phyloP scores from a whole-genome alignment of 2,329 filamentous ascomycete species.

The Penicillium sp. region DNA sequence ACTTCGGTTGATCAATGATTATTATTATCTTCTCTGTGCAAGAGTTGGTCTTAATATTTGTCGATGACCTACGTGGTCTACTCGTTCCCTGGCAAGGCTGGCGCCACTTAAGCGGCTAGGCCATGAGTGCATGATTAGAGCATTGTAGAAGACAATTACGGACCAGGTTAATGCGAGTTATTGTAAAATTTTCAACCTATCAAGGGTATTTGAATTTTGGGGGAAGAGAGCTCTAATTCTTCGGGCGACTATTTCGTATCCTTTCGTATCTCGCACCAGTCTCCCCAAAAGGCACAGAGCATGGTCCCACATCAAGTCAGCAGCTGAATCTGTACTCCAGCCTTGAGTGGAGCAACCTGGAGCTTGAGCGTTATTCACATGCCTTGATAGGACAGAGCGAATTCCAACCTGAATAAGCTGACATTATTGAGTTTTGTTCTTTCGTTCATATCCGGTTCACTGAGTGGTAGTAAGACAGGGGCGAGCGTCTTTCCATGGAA shows the following conservation, averaged over 20 bases:
- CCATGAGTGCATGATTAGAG: not conserved
- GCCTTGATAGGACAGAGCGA: not conserved
- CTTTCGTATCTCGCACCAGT: not conserved
- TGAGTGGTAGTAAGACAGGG: not conserved
- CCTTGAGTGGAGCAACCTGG: not conserved
- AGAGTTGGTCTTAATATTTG: not conserved
- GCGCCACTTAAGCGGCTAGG: not conserved
- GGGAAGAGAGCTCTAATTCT: not conserved
- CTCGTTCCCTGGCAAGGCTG: not conserved
- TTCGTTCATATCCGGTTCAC: not conserved
- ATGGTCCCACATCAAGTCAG: not conserved
- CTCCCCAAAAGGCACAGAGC: not conserved
- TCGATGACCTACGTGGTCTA: conserved; percentile 1
- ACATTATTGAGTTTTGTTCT: not conserved
- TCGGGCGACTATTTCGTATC: not conserved
- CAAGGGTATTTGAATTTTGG: too few relatives aligned
- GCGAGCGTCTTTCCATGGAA: not conserved
- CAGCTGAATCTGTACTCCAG: not conserved
- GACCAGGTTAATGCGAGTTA: not conserved
- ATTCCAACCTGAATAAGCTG: not conserved
- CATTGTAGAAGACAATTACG: not conserved
- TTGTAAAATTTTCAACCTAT: not conserved
- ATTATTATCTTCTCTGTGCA: not conserved
- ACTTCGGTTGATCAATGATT: not conserved
- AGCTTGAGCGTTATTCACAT: not conserved